Base-by-base conservation (phyloP, 164 flowering plant species). In the Amborella trichopoda region DNA sequence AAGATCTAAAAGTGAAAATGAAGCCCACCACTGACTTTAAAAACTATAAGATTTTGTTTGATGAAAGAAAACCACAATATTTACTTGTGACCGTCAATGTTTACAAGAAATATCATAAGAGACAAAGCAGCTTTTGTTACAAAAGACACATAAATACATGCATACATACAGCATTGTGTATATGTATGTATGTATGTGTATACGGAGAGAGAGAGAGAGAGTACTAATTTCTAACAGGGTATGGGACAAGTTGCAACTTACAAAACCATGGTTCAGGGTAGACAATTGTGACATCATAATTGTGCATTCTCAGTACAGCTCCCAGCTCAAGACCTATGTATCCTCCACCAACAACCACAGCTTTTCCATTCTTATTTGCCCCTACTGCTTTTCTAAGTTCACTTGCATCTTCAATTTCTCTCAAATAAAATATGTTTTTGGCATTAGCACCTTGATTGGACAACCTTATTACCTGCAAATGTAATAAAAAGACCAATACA, bases 241-340 rank as follows among this genome's bases (percentile, higher is more conserved):
- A n/a, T n/a, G n/a, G n/a, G 44, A 12, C 2, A 28, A 46, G 32
- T 22, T 18, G 54, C 19, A 40, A 85, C 99, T 85, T 82, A 93
- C 99, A 88, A 81, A 96, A 93, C 96, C 95, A 88, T 13, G 99
- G 96, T 56, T 85, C 99, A 10, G 97, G 99, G 58, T 76, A 93
- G 46, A 88, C 94, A 91, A 93, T 93, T 27, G 57, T 75, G 57
- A 93, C 97, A 60, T 88, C 87, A 19, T 72, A 14, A 49, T 93
- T 71, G 65, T 93, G 88, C 28, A 85, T 53, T 60, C 49, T 72
- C 71, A 88, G 25, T 26, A 67, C 96, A 43, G 96, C 96, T 68
- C 87, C 59, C 44, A 84, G 78, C 75, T 93, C 99, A 61, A 93
- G 94, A 60, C 99, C 96, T 48, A 93, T 93, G 63, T 93, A 93